phyloP scores from a whole-genome alignment of 2,329 filamentous ascomycete species.

The Fusarium albosuccineum region DNA sequence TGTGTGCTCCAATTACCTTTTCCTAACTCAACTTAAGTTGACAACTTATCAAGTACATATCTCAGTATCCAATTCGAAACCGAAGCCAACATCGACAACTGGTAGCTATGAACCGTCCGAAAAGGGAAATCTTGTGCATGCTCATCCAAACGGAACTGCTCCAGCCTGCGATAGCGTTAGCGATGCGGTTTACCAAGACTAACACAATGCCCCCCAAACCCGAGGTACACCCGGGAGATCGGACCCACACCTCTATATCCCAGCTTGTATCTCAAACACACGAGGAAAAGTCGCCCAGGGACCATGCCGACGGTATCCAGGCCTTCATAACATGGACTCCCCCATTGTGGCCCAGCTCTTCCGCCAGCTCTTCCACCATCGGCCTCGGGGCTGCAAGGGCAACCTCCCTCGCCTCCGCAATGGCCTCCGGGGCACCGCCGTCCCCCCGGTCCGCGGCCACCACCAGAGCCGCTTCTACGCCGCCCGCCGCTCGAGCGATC shows the following conservation, averaged over 20 bases:
- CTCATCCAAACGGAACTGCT: slow-evolving; percentile 13
- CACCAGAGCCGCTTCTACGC: slow-evolving; percentile 47
- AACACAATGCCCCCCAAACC: slow-evolving; percentile 16
- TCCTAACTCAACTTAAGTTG: too few relatives aligned
- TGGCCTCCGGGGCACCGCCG: slow-evolving; percentile 31
- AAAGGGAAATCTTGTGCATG: slow-evolving; percentile 38
- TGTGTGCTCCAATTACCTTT: too few relatives aligned
- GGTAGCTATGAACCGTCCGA: background rate
- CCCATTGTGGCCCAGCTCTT: slow-evolving; percentile 83
- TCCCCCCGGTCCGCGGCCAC: slow-evolving; percentile 15
- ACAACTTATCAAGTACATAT: too few relatives aligned
- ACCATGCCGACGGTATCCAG: slow-evolving; percentile 27
- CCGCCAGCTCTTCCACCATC: slow-evolving; percentile 84
- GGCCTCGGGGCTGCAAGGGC: slow-evolving; percentile 52
- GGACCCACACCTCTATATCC: slow-evolving; percentile 32
- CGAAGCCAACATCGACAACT: background rate
- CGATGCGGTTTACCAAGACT: slow-evolving; percentile 17
- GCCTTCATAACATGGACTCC: slow-evolving; percentile 77
- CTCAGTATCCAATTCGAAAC: background rate
- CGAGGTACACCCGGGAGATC: slow-evolving; percentile 43
- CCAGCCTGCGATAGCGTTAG: slow-evolving; percentile 2
- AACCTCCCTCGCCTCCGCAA: slow-evolving; percentile 42
- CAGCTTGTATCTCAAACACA: slow-evolving; percentile 22
- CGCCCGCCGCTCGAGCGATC: slow-evolving; percentile 51
- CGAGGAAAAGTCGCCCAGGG: slow-evolving; percentile 3